Evolutionary conservation across 257 asterid genomes (phyloP).

Genomic region (Gynochthodes officinalis): DNA sequence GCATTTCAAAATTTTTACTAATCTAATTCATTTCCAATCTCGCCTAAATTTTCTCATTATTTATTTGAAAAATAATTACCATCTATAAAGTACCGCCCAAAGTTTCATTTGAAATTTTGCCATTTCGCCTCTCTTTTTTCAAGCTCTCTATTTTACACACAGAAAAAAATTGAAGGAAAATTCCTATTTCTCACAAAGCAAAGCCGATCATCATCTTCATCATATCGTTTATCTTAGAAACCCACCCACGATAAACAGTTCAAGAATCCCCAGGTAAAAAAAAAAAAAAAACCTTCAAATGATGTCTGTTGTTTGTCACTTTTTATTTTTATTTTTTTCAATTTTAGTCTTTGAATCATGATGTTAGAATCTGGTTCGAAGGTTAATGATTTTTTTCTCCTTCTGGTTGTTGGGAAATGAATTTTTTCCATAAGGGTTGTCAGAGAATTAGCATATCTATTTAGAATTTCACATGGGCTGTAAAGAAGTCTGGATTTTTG

Average conservation of each 20-base stretch:
- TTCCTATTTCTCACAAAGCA: slow-evolving; percentile 6
- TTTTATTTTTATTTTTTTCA: not conserved
- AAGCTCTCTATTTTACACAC: not conserved
- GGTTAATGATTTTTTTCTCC: not conserved
- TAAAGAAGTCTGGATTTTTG: not conserved
- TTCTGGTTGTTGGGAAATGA: slow-evolving; percentile 1
- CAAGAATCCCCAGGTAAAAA: slow-evolving; percentile 19
- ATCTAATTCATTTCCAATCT: not conserved
- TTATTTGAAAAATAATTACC: not conserved
- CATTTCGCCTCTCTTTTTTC: slow-evolving; percentile 37
- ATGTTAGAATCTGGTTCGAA: not conserved
- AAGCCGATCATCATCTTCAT: not conserved
- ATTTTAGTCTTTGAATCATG: not conserved
- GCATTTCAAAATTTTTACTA: no score
- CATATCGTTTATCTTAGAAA: not conserved
- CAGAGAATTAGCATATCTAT: not conserved
- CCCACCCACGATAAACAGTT: not conserved
- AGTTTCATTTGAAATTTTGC: slow-evolving; percentile 44
- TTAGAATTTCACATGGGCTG: not conserved
- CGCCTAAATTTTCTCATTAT: not conserved
- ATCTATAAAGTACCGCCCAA: slow-evolving; percentile 49
- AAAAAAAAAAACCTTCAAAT: not conserved
- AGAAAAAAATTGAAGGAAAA: not conserved
- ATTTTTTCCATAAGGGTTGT: not conserved
- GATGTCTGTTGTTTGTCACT: not conserved